Conservation (phyloP, 768 basidiomycete genomes). For the Macrolepiota albuminosa region DNA sequence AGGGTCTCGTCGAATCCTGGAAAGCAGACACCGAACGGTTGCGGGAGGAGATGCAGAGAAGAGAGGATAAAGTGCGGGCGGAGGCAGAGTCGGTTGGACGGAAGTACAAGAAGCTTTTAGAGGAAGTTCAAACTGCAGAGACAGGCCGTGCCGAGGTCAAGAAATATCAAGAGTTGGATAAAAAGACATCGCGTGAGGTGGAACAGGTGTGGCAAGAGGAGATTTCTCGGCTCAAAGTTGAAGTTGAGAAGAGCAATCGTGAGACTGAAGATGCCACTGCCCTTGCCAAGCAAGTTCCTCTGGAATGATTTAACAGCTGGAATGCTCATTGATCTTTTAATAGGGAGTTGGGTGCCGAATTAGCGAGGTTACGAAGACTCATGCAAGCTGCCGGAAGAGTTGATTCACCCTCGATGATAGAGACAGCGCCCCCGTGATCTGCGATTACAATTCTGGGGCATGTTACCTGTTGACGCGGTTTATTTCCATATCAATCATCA, state of each 20-base stretch:
- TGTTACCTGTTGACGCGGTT: not conserved
- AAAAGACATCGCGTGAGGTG: conserved; percentile 46
- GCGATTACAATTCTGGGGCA: not conserved
- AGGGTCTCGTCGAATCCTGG: conserved; percentile 67
- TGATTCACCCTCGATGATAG: conserved; percentile 11
- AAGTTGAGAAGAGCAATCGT: conserved; percentile 48
- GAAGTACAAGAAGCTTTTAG: conserved; percentile 63
- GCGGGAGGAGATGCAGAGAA: conserved; percentile 66
- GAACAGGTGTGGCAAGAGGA: conserved; percentile 59
- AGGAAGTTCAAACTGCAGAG: conserved; percentile 56
- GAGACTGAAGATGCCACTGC: conserved; percentile 54
- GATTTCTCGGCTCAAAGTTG: conserved; percentile 45
- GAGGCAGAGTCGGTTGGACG: conserved; percentile 67
- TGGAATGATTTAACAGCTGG: not conserved
- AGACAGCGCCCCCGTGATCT: conserved; percentile 10
- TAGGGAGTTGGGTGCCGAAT: conserved; percentile 58
- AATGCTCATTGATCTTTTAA: not conserved
- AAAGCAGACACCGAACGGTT: conserved; percentile 69
- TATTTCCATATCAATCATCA: not conserved
- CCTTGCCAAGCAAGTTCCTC: conserved; percentile 54
- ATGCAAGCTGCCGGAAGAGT: conserved; percentile 53
- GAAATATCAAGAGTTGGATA: conserved; percentile 45
- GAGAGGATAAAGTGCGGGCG: conserved; percentile 62
- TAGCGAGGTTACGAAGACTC: conserved; percentile 65
- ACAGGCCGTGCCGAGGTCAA: conserved; percentile 41